Base-by-base conservation (phyloP, 129 eudicot species). In the Mikania micrantha region DNA sequence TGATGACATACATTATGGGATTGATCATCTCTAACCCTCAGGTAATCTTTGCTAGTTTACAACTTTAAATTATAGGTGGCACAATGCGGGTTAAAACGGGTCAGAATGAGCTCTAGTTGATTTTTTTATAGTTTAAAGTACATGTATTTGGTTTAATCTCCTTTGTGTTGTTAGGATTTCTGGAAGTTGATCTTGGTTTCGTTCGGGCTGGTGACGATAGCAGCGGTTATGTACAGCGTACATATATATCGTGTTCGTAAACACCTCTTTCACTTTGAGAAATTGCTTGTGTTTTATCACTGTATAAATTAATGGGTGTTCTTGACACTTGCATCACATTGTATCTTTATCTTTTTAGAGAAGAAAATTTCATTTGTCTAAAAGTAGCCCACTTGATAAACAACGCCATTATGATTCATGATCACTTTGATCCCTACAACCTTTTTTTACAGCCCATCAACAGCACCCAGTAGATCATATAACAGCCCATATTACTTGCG, bases 1-100 rank as follows among this genome's bases (percentile, higher is more conserved):
- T 93, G 81, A 83, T 89, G 87, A 87, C 92, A 25, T 93, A 93
- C 71, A 69, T 84, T 70, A 86, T 86, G 98, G 98, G 95, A 44
- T 69, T 93, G 28, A 67, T 93, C 63, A 87, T 93, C 58, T 84
- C 98, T 25, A 81, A 93, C 79, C 96, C 98, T 31, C 76, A 88
- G 98, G 98, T 88, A 39, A 78, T 17, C 15, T 24, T 45, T 12
- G 9, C 16, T 5, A 45, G 52, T 45, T 45, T 15, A 45, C n/a
- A n/a, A 9, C 8, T 4, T 60, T 41, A 63, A 21, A 24, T 15
- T 12, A 25, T 53, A 12, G 5, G 17, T 16, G 1, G 21, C 60
- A 7, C 11, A 8, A 53, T 25, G 34, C 0, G 9, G n/a, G 34
- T 22, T 24, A 16, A 53, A 9, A 53, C 31, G 31, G 31, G 29